Conservation (phyloP, 306 rosid genomes). For the Pueraria montana region DNA sequence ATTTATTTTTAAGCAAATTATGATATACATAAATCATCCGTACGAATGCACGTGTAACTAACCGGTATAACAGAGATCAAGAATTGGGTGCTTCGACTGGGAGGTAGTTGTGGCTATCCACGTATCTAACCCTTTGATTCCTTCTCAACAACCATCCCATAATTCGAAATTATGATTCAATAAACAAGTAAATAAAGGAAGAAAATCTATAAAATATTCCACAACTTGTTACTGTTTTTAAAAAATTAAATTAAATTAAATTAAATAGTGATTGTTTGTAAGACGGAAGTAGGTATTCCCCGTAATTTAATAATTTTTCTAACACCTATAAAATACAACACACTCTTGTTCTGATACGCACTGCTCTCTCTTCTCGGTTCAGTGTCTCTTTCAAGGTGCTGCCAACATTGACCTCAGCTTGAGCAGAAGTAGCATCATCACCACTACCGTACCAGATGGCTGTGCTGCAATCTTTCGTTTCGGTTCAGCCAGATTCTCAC, state of each 20-base stretch:
- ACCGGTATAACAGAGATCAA: no score
- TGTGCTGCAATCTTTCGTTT: conserved; percentile 69
- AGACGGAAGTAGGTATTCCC: neutral
- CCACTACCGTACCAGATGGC: conserved; percentile 52
- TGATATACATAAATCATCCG: no score
- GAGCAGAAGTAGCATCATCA: neutral
- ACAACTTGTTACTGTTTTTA: no score
- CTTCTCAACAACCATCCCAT: neutral
- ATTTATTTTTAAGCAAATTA: no score
- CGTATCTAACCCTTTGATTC: neutral
- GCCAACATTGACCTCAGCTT: neutral
- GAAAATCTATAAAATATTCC: no score
- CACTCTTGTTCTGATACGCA: neutral
- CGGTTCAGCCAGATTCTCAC: conserved; percentile 81
- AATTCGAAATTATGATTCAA: neutral
- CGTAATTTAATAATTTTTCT: neutral
- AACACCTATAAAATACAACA: neutral
- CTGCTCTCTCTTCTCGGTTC: neutral
- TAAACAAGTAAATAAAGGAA: neutral
- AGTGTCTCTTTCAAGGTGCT: neutral
- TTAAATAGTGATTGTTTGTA: neutral
- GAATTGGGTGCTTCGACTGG: no score
- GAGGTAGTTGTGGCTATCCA: neutral
- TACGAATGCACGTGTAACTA: no score
- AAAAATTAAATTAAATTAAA: no score